These are phyloP conservation scores for Colletotrichum musae DNA, from an alignment of 2,329 filamentous ascomycete genomes.

Conservation along the genomic window DNA sequence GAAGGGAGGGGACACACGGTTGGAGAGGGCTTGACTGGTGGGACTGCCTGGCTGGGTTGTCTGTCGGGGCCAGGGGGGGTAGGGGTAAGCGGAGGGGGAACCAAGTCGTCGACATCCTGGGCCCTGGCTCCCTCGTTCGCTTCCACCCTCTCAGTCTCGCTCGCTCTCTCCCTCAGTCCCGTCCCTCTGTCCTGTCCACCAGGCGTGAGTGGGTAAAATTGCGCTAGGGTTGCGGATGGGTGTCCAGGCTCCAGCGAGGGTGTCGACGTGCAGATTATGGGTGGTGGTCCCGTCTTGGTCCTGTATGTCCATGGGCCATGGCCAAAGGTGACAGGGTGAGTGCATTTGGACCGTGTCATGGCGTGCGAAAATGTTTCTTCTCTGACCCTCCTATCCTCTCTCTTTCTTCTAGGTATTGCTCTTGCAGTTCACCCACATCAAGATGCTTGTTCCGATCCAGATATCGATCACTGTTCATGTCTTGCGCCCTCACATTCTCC, in stretches of 20 bases:
- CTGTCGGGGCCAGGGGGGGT: background rate
- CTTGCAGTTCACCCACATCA: background rate
- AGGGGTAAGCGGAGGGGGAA: background rate
- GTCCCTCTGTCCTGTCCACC: slow-evolving; percentile 23
- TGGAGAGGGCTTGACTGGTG: slow-evolving; percentile 38
- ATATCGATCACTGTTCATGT: slow-evolving; percentile 11
- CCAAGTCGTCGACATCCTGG: slow-evolving; percentile 20
- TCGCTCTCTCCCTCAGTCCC: slow-evolving; percentile 9
- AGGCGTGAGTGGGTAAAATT: slow-evolving; percentile 37
- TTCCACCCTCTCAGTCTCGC: too few species aligned
- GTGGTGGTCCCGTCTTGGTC: slow-evolving; percentile 15
- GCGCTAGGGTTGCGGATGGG: slow-evolving; percentile 38
- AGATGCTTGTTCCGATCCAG: slow-evolving; percentile 17
- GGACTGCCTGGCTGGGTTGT: slow-evolving; percentile 27
- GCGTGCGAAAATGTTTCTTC: slow-evolving; percentile 22
- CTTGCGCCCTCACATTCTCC: background rate
- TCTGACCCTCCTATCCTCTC: background rate
- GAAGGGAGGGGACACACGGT: slow-evolving; percentile 10
- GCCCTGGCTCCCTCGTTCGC: background rate
- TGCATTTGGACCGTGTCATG: slow-evolving; percentile 5
- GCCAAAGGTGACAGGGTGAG: slow-evolving; percentile 10
- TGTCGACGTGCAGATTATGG: slow-evolving; percentile 33
- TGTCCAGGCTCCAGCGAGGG: slow-evolving; percentile 37
- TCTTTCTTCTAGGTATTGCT: too few species aligned
- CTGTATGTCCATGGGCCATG: slow-evolving; percentile 3